Evolutionary conservation across 805 yeast species (phyloP), one percentile per base, ranked within the genome.

Genomic region (Lachancea nothofagi): DNA sequence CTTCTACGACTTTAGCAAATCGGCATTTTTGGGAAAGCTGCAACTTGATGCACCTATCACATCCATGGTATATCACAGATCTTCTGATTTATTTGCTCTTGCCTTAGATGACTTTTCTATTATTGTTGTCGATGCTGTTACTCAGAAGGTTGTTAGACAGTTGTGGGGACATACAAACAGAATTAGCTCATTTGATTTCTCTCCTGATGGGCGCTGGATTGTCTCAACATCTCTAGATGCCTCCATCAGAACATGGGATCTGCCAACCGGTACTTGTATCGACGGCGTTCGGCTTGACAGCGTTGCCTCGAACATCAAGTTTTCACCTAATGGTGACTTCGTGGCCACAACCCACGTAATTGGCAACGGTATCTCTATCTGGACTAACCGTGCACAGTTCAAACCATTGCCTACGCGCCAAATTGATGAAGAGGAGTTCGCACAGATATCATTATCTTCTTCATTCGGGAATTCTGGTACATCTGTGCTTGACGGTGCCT

Each of bases 191-290:
- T 62, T 90, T 59, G 97, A 86, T 59, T 90, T 93, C 56, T 80
- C 95, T 3, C 94, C 96, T 4, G 90, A 89, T 59, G 97, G 97
- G 25, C 78, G 97, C 59, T 93, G 97, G 97, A 66, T 93, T 25
- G 79, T 93, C 7, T 78, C 93, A 18, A 79, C 85, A 1, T 74
- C 88, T 1, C 68, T 88, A 44, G 99, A 93, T 58, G 72, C 85
- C 2, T 88, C 97, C 0, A 70, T 93, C 35, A 76, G 98, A 54
- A 87, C 96, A 0, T 93, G 97, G 97, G 97, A 93, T 61, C 73
- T 93, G 44, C 97, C 97, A 29, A 83, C 96, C 1, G 97, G 98
- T 35, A 86, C 89, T 1, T 90, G 97, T 62, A 87, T 93, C 42
- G 98, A 93, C 65, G 97, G 96, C 46, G 79, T 90, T 13, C 66